phyloP scores from a whole-genome alignment of 2,329 filamentous ascomycete species.

The Penicillium sp. region DNA sequence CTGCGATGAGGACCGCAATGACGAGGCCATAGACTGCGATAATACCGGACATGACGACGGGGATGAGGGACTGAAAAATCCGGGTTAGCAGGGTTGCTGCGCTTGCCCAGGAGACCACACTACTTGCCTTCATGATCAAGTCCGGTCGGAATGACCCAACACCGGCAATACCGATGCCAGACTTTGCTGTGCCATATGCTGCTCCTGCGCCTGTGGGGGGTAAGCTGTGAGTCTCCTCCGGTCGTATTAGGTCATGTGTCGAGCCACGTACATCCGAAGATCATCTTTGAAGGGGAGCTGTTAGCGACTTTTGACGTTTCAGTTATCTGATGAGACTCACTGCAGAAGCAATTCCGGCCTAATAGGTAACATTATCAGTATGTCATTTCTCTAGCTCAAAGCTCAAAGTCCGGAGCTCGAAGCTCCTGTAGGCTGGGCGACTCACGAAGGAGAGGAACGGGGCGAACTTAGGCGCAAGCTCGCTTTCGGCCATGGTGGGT shows the following conservation, averaged over 20 bases:
- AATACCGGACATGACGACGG: slow-evolving; percentile 92
- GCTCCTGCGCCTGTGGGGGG: slow-evolving; percentile 58
- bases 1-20: slow-evolving; percentile 91
- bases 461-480: slow-evolving; percentile 62
- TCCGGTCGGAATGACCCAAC: slow-evolving; percentile 66
- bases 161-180: slow-evolving; percentile 66
- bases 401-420: slow-evolving; percentile 8
- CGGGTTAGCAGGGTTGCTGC: slow-evolving; percentile 18
- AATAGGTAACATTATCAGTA: slow-evolving; percentile 25
- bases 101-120: not conserved
- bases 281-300: slow-evolving; percentile 42
- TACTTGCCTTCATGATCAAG: slow-evolving; percentile 65
- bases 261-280: slow-evolving; percentile 50
- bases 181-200: slow-evolving; percentile 68
- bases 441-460: slow-evolving; percentile 68
- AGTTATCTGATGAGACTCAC: slow-evolving; percentile 35
- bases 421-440: slow-evolving; percentile 15
- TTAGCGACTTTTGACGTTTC: slow-evolving; percentile 22
- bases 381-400: not conserved
- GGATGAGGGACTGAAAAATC: slow-evolving; percentile 47
- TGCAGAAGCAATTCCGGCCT: slow-evolving; percentile 52
- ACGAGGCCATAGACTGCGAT: slow-evolving; percentile 97
- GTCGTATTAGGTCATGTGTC: not conserved
- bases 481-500: slow-evolving; percentile 47
- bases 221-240: slow-evolving; percentile 17